These are phyloP conservation scores for Rubus parviflorus DNA, from an alignment of 306 rosid genomes.

Conservation along the genomic window DNA sequence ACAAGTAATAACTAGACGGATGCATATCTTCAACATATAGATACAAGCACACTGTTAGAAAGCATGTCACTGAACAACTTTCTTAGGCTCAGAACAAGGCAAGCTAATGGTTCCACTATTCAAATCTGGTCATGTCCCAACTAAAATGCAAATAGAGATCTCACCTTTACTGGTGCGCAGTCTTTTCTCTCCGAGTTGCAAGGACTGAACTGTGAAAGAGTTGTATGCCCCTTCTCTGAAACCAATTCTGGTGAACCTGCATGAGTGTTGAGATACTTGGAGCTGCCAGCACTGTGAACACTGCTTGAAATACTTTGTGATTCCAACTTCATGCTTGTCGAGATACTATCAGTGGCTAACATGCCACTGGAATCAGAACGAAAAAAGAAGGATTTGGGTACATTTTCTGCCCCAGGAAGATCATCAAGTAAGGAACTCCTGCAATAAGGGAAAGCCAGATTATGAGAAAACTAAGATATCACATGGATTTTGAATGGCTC, in stretches of 20 bases:
- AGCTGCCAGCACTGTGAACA: conserved; percentile 24
- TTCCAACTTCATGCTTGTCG: conserved; percentile 15
- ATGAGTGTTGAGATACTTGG: conserved; percentile 28
- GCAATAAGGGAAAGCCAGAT: conserved; percentile 33
- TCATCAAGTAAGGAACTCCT: conserved; percentile 70
- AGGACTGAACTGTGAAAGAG: conserved; percentile 32
- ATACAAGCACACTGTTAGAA: not conserved
- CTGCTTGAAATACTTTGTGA: conserved; percentile 24
- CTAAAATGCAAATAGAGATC: conserved; percentile 10
- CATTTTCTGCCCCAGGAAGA: conserved; percentile 42
- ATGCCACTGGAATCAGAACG: conserved; percentile 44
- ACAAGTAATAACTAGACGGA: not conserved
- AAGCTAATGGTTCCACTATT: conserved; percentile 9
- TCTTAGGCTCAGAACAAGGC: not conserved
- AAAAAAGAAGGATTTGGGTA: conserved; percentile 37
- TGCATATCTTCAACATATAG: not conserved
- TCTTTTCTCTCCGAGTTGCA: conserved; percentile 36
- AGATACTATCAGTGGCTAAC: conserved; percentile 31
- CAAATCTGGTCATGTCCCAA: not conserved
- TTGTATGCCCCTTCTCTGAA: conserved; percentile 27
- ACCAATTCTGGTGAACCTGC: conserved; percentile 39
- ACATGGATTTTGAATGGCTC: conserved; percentile 51
- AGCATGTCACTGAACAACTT: not conserved
- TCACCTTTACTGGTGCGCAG: conserved; percentile 44
- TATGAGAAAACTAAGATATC: conserved; percentile 28